phyloP scores from a whole-genome alignment of 345 rosid genomes.

The Pelargonium nanum region DNA sequence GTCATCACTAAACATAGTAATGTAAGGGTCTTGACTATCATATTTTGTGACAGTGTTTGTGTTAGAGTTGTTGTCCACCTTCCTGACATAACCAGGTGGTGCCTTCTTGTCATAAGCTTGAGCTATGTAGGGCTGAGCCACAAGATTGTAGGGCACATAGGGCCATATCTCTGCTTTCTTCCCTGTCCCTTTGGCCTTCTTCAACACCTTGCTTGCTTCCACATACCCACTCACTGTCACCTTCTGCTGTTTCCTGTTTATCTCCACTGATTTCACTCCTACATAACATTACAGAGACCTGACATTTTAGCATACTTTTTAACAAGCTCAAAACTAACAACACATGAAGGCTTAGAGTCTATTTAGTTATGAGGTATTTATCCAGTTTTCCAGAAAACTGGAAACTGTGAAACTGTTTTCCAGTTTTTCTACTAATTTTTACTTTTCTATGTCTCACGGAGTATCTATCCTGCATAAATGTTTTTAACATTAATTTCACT shows the following conservation, averaged over 20 bases:
- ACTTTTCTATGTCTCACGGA: no score
- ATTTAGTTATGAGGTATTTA: no score
- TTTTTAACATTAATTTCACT: no score
- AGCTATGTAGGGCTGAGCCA: constrained; percentile 72
- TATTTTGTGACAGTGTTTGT: constrained; percentile 30
- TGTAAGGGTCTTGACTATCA: constrained; percentile 61
- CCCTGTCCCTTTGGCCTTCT: constrained; percentile 83
- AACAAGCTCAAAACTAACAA: neutral
- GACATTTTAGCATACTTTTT: neutral
- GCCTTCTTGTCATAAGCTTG: constrained; percentile 90
- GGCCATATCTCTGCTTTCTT: constrained; percentile 98
- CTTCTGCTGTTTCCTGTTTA: constrained; percentile 88
- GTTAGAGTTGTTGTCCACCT: constrained; percentile 28
- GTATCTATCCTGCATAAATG: no score
- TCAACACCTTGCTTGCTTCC: constrained; percentile 67
- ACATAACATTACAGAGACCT: constrained; percentile 5
- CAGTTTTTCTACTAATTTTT: no score
- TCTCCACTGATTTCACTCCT: constrained; percentile 79
- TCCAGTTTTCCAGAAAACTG: no score
- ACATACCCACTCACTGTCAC: constrained; percentile 77
- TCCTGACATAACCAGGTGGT: constrained; percentile 89
- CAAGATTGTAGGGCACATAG: constrained; percentile 72
- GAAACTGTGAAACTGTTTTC: no score
- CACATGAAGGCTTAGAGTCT: neutral
- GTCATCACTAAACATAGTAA: constrained; percentile 63